phyloP scores from a whole-genome alignment of 768 basidiomycete genomes.

The Leccinum variicolor region DNA sequence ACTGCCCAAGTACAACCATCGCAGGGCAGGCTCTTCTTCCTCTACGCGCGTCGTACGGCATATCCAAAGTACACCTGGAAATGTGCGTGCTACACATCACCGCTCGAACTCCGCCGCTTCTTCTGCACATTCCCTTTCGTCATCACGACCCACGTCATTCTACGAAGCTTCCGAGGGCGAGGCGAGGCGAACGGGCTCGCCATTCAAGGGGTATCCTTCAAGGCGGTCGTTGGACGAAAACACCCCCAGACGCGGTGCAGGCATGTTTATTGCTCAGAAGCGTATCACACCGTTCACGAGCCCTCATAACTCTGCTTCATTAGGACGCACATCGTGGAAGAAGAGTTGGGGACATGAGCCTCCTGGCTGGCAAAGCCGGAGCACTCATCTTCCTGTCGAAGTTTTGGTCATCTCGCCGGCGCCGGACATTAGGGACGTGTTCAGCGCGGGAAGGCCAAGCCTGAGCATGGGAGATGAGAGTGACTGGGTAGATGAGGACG shows the following conservation, averaged over 20 bases:
- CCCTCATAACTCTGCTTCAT: conserved; percentile 43
- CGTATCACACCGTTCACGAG: conserved; percentile 69
- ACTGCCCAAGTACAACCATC: conserved; percentile 69
- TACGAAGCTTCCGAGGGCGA: conserved; percentile 75
- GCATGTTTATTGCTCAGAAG: conserved; percentile 82
- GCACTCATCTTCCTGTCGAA: conserved; percentile 68
- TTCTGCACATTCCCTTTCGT: conserved; percentile 70
- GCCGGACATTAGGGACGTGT: conserved; percentile 67
- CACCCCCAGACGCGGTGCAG: conserved; percentile 38
- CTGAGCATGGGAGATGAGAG: conserved; percentile 68
- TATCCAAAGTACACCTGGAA: conserved; percentile 38
- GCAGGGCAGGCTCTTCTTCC: conserved; percentile 75
- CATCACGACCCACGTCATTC: conserved; percentile 74
- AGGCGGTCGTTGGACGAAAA: conserved; percentile 48
- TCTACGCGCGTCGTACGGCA: conserved; percentile 80
- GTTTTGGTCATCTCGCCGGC: conserved; percentile 67
- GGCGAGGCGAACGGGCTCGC: conserved; percentile 59
- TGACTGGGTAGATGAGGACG: conserved; percentile 89
- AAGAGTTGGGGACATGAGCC: conserved; percentile 87
- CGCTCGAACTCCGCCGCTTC: conserved; percentile 78
- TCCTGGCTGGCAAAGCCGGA: conserved; percentile 75
- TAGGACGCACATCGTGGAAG: conserved; percentile 80
- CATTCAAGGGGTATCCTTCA: conserved; percentile 49
- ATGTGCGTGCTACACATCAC: conserved; percentile 49
- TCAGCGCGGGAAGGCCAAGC: conserved; percentile 58